Conservation (phyloP, 2,329 filamentous ascomycete species). For the Exophiala oligosperma region DNA sequence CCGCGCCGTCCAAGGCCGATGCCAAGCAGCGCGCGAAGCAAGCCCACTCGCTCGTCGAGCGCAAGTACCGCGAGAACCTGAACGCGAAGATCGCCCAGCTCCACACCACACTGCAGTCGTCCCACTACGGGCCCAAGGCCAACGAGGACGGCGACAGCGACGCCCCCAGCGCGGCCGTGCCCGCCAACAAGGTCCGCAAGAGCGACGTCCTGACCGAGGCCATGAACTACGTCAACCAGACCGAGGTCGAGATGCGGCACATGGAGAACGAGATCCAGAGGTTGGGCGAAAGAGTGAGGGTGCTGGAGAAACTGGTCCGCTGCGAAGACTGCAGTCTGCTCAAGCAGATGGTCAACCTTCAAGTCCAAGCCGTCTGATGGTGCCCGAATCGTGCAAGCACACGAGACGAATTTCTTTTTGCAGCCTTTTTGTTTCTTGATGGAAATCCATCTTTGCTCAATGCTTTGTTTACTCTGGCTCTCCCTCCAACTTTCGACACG, state of each 20-base stretch:
- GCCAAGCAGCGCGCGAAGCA: conserved; percentile 28
- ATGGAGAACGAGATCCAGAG: conserved; percentile 27
- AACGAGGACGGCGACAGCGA: conserved; percentile 21
- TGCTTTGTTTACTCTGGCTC: no score
- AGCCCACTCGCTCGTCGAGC: conserved; percentile 29
- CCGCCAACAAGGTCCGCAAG: conserved; percentile 23
- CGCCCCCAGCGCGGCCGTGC: neutral
- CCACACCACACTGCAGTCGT: conserved; percentile 26
- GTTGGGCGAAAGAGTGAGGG: conserved; percentile 20
- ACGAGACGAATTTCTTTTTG: neutral
- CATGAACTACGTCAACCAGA: conserved; percentile 27
- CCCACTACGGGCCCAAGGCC: conserved; percentile 25
- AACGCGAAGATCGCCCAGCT: conserved; percentile 31
- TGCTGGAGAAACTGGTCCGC: conserved; percentile 23
- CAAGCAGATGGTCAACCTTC: conserved; percentile 24
- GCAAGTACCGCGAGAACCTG: conserved; percentile 31
- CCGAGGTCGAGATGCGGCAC: conserved; percentile 25
- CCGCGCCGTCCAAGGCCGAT: conserved; percentile 23
- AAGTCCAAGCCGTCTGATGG: conserved; percentile 21
- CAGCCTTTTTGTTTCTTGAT: no score
- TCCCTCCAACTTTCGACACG: no score
- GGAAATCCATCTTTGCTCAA: no score
- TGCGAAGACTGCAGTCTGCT: conserved; percentile 24
- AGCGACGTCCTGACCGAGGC: conserved; percentile 28
- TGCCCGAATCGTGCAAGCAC: neutral